Conservation (phyloP, 2,329 filamentous ascomycete genomes). For the Aspergillus jensenii region DNA sequence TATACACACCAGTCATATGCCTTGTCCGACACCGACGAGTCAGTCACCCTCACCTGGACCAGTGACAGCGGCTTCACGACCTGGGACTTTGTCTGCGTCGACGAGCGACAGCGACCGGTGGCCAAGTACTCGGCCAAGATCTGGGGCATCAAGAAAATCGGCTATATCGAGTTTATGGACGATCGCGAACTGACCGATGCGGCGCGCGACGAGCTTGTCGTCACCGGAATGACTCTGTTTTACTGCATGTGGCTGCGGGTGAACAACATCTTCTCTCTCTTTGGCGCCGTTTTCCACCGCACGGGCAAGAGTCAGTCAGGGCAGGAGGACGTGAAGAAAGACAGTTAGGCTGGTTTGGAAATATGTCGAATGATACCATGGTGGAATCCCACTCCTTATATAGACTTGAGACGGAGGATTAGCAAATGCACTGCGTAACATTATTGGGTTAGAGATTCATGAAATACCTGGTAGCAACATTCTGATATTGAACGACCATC, state of each 20-base stretch:
- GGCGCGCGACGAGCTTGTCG: slow-evolving; percentile 30
- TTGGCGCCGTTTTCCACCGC: slow-evolving; percentile 19
- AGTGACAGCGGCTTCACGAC: slow-evolving; percentile 25
- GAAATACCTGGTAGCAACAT: too few relatives aligned
- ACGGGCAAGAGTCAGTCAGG: neutral
- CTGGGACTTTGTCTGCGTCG: slow-evolving; percentile 33
- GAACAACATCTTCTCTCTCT: slow-evolving; percentile 24
- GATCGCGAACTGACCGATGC: slow-evolving; percentile 11
- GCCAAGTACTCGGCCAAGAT: slow-evolving; percentile 26
- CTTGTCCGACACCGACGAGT: slow-evolving; percentile 19
- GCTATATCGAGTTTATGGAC: slow-evolving; percentile 28
- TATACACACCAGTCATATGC: slow-evolving; percentile 30
- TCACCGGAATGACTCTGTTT: slow-evolving; percentile 28
- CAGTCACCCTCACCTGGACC: slow-evolving; percentile 29
- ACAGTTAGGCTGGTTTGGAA: neutral
- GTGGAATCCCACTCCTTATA: too few relatives aligned
- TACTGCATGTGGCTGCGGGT: slow-evolving; percentile 26
- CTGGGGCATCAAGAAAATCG: slow-evolving; percentile 27
- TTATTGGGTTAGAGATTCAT: too few relatives aligned
- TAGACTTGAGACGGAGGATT: too few relatives aligned
- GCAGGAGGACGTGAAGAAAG: neutral
- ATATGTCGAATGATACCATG: too few relatives aligned
- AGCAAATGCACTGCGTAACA: too few relatives aligned
- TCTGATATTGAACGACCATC: too few relatives aligned
- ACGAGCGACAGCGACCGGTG: slow-evolving; percentile 28